Percentiles rank a stretch among this genome's conserved stretches.
Conservation (phyloP, 495 filamentous ascomycete genomes). For the Ascodesmis nigricans region DNA sequence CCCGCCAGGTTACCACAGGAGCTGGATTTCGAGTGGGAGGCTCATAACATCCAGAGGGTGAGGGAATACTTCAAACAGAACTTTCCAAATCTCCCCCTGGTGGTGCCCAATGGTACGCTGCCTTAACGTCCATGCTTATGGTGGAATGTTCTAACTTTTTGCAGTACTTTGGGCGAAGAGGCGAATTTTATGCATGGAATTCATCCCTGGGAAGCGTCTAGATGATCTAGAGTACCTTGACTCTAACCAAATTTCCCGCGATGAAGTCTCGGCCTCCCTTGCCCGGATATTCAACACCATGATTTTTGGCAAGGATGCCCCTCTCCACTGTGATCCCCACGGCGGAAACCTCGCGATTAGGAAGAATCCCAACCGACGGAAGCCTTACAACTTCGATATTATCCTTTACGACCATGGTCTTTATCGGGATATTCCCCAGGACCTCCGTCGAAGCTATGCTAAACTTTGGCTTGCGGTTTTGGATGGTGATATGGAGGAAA, state of each 20-base stretch:
- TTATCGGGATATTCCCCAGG: constrained; percentile 71
- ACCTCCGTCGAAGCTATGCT: constrained; percentile 67
- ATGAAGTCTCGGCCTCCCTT: constrained; percentile 85
- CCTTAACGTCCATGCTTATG: not conserved
- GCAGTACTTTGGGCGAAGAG: constrained; percentile 68
- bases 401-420: constrained; percentile 96
- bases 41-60: constrained; percentile 56
- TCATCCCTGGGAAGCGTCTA: constrained; percentile 61
- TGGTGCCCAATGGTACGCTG: constrained; percentile 49
- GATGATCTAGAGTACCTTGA: constrained; percentile 82
- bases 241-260: constrained; percentile 65
- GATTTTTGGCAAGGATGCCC: constrained; percentile 83
- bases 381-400: constrained; percentile 72
- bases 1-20: constrained; percentile 46
- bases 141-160: not conserved
- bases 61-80: constrained; percentile 49
- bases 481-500: constrained; percentile 55
- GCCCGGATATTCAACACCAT: constrained; percentile 96
- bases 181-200: constrained; percentile 90
- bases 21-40: constrained; percentile 74
- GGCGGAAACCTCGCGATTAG: constrained; percentile 93
- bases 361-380: constrained; percentile 34
- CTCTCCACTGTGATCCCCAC: constrained; percentile 92
- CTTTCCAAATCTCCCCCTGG: constrained; percentile 38
- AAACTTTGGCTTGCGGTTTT: constrained; percentile 96